phyloP scores from a whole-genome alignment of 306 rosid species.

The Inga oerstediana region DNA sequence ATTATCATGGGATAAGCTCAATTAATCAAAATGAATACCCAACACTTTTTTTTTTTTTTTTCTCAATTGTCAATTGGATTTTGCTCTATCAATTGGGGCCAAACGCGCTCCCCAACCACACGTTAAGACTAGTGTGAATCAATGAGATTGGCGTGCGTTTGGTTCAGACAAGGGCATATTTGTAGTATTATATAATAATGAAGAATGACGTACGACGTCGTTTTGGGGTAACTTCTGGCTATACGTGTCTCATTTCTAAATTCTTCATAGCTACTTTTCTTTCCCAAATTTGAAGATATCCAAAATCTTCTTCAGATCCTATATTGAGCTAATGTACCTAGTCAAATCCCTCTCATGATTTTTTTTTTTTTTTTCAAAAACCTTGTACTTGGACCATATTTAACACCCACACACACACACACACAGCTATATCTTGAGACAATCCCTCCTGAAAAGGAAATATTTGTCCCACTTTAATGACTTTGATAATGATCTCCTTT shows the following conservation, averaged over 20 bases:
- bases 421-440: neutral
- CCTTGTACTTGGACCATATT: slow-evolving; percentile 37
- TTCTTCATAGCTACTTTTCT: neutral
- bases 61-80: too few relatives aligned
- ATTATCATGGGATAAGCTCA: too few relatives aligned
- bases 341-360: slow-evolving; percentile 5
- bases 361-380: neutral
- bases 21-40: too few relatives aligned
- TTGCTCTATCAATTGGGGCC: too few relatives aligned
- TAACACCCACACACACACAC: neutral
- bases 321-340: neutral
- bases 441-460: slow-evolving; percentile 41
- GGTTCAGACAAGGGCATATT: slow-evolving; percentile 35
- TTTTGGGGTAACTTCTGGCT: slow-evolving; percentile 13
- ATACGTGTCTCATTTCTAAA: slow-evolving; percentile 40
- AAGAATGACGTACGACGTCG: neutral
- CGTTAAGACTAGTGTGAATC: slow-evolving; percentile 14
- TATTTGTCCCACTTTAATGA: slow-evolving; percentile 14
- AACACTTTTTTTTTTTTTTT: too few relatives aligned
- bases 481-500: slow-evolving; percentile 22
- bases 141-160: slow-evolving; percentile 32
- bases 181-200: neutral
- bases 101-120: too few relatives aligned
- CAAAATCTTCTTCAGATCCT: neutral
- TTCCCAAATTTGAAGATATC: neutral